phyloP scores from a whole-genome alignment of 2,329 filamentous ascomycete species.

The Trichoderma citrinoviride region DNA sequence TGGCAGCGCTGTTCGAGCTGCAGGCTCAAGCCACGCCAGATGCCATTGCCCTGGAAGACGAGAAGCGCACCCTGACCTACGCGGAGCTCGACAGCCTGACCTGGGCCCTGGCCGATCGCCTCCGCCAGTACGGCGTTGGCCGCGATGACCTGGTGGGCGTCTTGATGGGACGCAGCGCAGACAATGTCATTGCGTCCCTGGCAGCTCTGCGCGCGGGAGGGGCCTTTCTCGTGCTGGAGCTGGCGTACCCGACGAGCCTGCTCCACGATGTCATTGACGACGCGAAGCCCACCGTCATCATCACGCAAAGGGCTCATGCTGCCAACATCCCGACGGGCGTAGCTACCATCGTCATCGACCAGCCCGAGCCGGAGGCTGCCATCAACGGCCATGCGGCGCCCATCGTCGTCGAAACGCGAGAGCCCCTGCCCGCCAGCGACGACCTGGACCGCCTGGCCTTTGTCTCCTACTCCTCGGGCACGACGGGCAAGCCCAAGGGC shows the following conservation, averaged over 20 bases:
- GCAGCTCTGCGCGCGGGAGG: constrained; percentile 76
- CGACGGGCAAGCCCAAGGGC: constrained; percentile 76
- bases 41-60: constrained; percentile 70
- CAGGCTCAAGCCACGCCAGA: constrained; percentile 69
- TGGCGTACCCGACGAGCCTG: constrained; percentile 72
- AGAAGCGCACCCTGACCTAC: constrained; percentile 65
- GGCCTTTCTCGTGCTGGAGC: constrained; percentile 75
- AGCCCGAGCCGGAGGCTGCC: constrained; percentile 33
- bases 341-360: constrained; percentile 64
- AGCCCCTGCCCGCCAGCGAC: constrained; percentile 57
- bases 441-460: constrained; percentile 74
- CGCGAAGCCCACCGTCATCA: constrained; percentile 66
- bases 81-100: constrained; percentile 68
- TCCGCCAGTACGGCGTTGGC: constrained; percentile 66
- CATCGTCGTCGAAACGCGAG: constrained; percentile 40
- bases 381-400: constrained; percentile 29
- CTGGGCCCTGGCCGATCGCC: constrained; percentile 58
- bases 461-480: constrained; percentile 78
- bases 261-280: constrained; percentile 76
- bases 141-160: constrained; percentile 74
- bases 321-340: constrained; percentile 62
- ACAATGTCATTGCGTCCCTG: constrained; percentile 76
- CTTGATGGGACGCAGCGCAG: constrained; percentile 69
- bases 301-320: constrained; percentile 65
- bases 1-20: constrained; percentile 66